Evolutionary conservation across 2,329 filamentous ascomycete species (phyloP).

Genomic region (Mariannaea elegans): DNA sequence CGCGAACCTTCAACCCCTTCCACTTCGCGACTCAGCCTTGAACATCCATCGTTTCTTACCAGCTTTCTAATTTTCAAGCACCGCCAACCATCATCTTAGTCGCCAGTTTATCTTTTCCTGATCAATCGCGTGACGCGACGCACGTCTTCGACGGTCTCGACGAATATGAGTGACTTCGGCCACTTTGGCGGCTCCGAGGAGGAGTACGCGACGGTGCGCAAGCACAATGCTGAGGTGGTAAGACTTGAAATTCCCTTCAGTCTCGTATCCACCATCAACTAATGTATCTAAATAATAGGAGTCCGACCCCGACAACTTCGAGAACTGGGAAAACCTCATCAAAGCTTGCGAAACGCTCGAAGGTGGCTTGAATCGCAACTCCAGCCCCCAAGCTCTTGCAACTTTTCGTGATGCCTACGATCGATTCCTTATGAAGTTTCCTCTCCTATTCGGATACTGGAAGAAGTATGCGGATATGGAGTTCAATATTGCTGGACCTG

Average conservation of each 20-base stretch:
- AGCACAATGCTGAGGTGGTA: slow-evolving; percentile 81
- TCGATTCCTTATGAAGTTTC: slow-evolving; percentile 92
- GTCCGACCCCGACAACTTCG: slow-evolving; percentile 86
- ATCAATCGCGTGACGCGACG: slow-evolving; percentile 28
- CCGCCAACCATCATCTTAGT: slow-evolving; percentile 10
- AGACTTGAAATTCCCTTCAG: slow-evolving; percentile 24
- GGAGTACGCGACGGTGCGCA: slow-evolving; percentile 83
- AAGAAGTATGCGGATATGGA: slow-evolving; percentile 99
- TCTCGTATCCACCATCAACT: slow-evolving; percentile 25
- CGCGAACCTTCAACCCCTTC: slow-evolving; percentile 40
- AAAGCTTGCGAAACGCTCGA: slow-evolving; percentile 85
- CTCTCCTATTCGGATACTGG: slow-evolving; percentile 97
- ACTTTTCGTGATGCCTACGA: slow-evolving; percentile 90
- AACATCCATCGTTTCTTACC: slow-evolving; percentile 33
- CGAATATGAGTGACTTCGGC: slow-evolving; percentile 73
- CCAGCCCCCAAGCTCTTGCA: slow-evolving; percentile 90
- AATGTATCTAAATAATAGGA: slow-evolving; percentile 52
- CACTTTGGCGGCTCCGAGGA: slow-evolving; percentile 79
- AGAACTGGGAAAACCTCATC: slow-evolving; percentile 93
- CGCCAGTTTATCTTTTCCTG: neutral
- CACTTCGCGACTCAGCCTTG: slow-evolving; percentile 36
- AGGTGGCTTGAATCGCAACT: slow-evolving; percentile 95
- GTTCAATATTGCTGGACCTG: slow-evolving; percentile 95
- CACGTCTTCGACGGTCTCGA: slow-evolving; percentile 16
- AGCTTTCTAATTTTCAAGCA: slow-evolving; percentile 30